Evolutionary conservation across 352 stramenopile genomes (phyloP).

Genomic region (Pythium sukuiense): DNA sequence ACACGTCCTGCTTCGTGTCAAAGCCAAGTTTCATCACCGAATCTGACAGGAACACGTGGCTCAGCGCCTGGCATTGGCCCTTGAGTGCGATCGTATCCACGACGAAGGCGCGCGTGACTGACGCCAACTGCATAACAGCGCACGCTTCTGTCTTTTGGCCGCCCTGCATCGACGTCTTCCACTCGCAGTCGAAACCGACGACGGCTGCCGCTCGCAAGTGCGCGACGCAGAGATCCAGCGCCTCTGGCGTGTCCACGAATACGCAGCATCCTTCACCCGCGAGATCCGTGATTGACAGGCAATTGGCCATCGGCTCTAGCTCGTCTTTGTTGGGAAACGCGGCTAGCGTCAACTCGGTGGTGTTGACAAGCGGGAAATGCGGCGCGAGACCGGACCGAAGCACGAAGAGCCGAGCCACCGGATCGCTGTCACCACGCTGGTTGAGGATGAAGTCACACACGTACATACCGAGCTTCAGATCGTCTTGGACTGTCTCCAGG

Average conservation of each 20-base stretch:
- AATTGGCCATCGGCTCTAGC: conserved; percentile 40
- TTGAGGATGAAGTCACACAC: conserved; percentile 58
- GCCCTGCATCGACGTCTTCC: conserved; percentile 46
- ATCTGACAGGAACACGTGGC: conserved; percentile 44
- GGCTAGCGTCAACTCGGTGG: conserved; percentile 16
- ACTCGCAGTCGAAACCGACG: conserved; percentile 82
- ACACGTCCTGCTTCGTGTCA: conserved; percentile 64
- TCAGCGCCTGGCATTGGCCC: conserved; percentile 30
- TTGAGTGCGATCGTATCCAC: conserved; percentile 61
- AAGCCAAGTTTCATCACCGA: conserved; percentile 73
- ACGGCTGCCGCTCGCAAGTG: conserved; percentile 44
- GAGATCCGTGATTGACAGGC: conserved; percentile 45
- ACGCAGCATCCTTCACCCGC: conserved; percentile 46
- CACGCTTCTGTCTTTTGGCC: conserved; percentile 35
- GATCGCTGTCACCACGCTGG: conserved; percentile 37
- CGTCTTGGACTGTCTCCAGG: conserved; percentile 35
- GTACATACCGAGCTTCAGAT: conserved; percentile 41
- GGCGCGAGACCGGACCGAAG: conserved; percentile 36
- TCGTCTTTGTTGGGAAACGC: conserved; percentile 41
- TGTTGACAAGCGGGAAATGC: conserved; percentile 54
- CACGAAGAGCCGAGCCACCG: conserved; percentile 58
- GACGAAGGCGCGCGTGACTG: conserved; percentile 54
- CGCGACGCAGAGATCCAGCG: conserved; percentile 35
- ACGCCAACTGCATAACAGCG: conserved; percentile 70
- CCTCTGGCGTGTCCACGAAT: conserved; percentile 55